Evolutionary conservation across 495 filamentous ascomycete genomes (phyloP), one percentile per base, ranked within the genome.

Genomic region (Penicillium lividum): DNA sequence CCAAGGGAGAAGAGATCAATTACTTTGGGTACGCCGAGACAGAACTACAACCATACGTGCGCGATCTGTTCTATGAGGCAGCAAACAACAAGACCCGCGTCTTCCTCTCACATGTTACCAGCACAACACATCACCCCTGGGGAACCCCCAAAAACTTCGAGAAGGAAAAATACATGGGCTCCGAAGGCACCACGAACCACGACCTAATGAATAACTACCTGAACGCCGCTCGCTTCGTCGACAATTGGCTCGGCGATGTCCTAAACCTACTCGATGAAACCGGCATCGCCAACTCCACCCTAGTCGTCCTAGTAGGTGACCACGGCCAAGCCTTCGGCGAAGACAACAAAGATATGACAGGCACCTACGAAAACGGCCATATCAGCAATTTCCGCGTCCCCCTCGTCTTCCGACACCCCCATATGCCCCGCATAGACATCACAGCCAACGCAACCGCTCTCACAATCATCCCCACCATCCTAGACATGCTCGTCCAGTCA

Each of bases 231-330:
- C 72, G 70, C 13, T 80, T 75, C 51, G 72, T 64, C 30, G 77
- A 83, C 49, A 57, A 68, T 22, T 83, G 80, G 80, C 62, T 83
- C 5, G 66, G 65, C 7, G 72, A 77, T 29, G 71, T 80, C 29
- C 54, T 82, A 60, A 64, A 68, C 4, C 71, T 81, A 46, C 66
- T 83, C 7, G 70, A 80, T 28, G 72, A 81, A 22, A 66, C 73
- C n/a, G 77, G 73, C 15, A 72, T 82, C n/a, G 72, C 72, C 11
- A 70, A 82, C 44, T 73, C 80, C 58, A 83, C 80, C 3, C 63
- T 83, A 25, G 63, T 83, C 4, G 78, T 80, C 13, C 68, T 82
- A 56, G 73, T 80, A 8, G 80, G 80, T 46, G 78, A 76, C 45
- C 74, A 77, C 45, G 75, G 75, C 22, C 71, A 75, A 56, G 69